These are phyloP conservation scores for Cryptococcus hybrid DNA, from an alignment of 1,284 basidiomycete species.

Conservation along the genomic window DNA sequence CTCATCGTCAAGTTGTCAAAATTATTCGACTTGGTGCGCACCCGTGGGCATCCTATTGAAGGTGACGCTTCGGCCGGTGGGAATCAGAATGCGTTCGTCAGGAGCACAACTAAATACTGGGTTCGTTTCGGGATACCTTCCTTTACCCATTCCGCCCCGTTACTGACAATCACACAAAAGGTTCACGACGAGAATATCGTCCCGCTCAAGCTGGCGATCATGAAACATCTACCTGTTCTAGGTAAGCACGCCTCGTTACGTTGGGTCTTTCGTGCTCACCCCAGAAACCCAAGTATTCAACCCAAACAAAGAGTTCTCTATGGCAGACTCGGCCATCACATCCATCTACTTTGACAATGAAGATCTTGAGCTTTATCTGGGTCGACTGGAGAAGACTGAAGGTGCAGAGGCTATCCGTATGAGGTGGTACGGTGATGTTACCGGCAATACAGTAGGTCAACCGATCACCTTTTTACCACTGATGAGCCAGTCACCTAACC, in stretches of 20 bases:
- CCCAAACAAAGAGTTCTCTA: slow-evolving; percentile 88
- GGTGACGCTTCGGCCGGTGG: slow-evolving; percentile 95
- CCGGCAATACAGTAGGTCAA: slow-evolving; percentile 64
- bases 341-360: slow-evolving; percentile 74
- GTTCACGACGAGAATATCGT: slow-evolving; percentile 94
- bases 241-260: slow-evolving; percentile 54
- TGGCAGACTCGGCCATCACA: slow-evolving; percentile 73
- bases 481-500: slow-evolving; percentile 1
- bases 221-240: slow-evolving; percentile 88
- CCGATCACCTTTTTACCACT: not conserved
- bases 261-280: not conserved
- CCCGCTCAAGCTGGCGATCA: slow-evolving; percentile 90
- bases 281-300: slow-evolving; percentile 72
- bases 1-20: slow-evolving; percentile 96
- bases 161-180: slow-evolving; percentile 45
- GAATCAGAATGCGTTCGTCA: slow-evolving; percentile 91
- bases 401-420: slow-evolving; percentile 95
- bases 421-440: slow-evolving; percentile 96
- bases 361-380: slow-evolving; percentile 95
- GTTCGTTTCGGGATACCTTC: slow-evolving; percentile 53
- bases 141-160: not conserved
- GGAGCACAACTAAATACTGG: slow-evolving; percentile 99
- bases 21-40: slow-evolving; percentile 93
- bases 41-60: slow-evolving; percentile 87
- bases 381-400: slow-evolving; percentile 96